A percentile compares a stretch with the other conserved stretches of the same genome.
Evolutionary conservation across 805 yeast species (phyloP).

Genomic region (Barnettozyma vustinii): DNA sequence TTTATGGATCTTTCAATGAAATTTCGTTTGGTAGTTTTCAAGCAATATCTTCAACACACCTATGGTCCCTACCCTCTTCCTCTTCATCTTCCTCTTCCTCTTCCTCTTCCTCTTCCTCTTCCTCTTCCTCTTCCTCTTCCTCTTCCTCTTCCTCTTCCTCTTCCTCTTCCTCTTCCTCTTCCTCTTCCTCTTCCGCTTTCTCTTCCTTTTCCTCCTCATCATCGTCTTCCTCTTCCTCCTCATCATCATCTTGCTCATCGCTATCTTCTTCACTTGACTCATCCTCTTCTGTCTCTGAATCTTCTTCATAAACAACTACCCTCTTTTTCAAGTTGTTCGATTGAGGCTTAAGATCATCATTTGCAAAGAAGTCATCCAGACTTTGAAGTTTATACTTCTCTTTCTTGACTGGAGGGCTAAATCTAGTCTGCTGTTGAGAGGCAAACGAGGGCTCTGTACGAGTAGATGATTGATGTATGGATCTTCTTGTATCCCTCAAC

Average conservation of each 20-base stretch:
- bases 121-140: constrained; percentile 3
- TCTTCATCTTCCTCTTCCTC: constrained; percentile 5
- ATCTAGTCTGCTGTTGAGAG: neutral
- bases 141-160: constrained; percentile 13
- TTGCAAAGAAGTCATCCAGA: constrained; percentile 79
- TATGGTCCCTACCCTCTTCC: constrained; percentile 1
- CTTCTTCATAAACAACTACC: constrained; percentile 13
- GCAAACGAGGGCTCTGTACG: neutral
- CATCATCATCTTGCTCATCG: constrained; percentile 21
- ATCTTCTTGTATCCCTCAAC: constrained; percentile 35
- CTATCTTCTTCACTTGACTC: constrained; percentile 15
- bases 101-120: constrained; percentile 2
- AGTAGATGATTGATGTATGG: constrained; percentile 3
- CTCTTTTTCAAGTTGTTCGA: constrained; percentile 9
- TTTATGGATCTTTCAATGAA: neutral
- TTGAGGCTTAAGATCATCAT: constrained; percentile 28
- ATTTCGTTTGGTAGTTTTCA: neutral
- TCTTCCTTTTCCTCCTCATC: constrained; percentile 30
- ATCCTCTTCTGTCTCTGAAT: constrained; percentile 15
- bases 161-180: constrained; percentile 25
- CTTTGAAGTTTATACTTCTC: constrained; percentile 61
- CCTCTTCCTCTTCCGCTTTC: constrained; percentile 18
- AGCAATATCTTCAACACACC: neutral
- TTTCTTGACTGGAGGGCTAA: constrained; percentile 14
- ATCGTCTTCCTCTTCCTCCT: constrained; percentile 10